These are phyloP conservation scores for Podaxis sp. DNA, from an alignment of 768 basidiomycete species.

Conservation along the genomic window DNA sequence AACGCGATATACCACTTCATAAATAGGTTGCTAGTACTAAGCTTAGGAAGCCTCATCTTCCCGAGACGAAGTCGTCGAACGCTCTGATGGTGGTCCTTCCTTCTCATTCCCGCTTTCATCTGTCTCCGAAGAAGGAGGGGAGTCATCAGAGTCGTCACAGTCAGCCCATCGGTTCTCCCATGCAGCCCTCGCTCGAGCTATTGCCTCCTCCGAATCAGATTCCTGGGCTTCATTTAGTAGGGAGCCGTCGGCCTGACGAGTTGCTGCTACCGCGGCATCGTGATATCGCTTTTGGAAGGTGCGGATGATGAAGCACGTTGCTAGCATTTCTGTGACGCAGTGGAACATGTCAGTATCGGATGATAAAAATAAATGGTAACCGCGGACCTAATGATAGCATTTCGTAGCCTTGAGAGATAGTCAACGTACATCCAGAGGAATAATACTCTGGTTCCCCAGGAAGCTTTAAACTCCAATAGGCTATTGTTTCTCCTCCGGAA, in stretches of 20 bases:
- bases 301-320: background rate
- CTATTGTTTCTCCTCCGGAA: background rate
- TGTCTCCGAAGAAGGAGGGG: constrained; percentile 1
- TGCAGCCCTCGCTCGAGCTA: background rate
- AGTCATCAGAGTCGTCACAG: background rate
- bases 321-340: background rate
- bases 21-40: background rate
- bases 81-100: background rate
- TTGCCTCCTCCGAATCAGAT: background rate
- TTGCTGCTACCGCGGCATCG: background rate
- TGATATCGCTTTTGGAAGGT: background rate
- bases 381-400: background rate
- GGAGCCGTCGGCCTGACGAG: background rate
- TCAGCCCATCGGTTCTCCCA: constrained; percentile 4
- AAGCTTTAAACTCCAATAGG: constrained; percentile 6
- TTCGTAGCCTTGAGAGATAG: background rate
- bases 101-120: background rate
- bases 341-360: background rate
- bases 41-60: background rate
- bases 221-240: background rate
- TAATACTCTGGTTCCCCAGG: background rate
- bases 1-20: background rate
- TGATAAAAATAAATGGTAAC: background rate
- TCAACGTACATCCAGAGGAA: constrained; percentile 3
- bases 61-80: background rate